Evolutionary conservation across 2,329 filamentous ascomycete species (phyloP).

Genomic region (Neofusicoccum kwambonambiense): DNA sequence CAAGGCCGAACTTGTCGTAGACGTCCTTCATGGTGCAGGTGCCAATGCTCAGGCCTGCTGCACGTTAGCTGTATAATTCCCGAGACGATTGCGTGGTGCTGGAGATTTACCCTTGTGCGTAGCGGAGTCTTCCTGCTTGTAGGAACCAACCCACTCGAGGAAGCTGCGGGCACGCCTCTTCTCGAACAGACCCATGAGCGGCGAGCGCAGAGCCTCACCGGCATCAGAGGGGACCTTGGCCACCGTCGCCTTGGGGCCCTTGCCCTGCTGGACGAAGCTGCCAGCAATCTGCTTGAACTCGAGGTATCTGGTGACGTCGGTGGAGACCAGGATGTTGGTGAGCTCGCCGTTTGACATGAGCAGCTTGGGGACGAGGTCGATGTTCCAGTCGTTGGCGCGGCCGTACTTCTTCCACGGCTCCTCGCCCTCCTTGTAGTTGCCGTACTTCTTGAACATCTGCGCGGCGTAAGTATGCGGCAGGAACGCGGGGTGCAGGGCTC

Average conservation of each 20-base stretch:
- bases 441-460: conserved; percentile 95
- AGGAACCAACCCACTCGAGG: conserved; percentile 89
- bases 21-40: conserved; percentile 94
- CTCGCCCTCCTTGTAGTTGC: conserved; percentile 73
- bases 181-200: conserved; percentile 96
- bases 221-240: conserved; percentile 97
- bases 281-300: conserved; percentile 72
- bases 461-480: conserved; percentile 31
- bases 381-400: conserved; percentile 97
- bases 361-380: conserved; percentile 96
- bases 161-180: conserved; percentile 97
- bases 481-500: neutral
- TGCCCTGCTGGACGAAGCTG: conserved; percentile 91
- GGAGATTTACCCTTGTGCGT: conserved; percentile 78
- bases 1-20: conserved; percentile 95
- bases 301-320: conserved; percentile 63
- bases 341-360: conserved; percentile 98
- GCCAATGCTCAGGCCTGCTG: conserved; percentile 71
- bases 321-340: conserved; percentile 97
- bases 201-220: conserved; percentile 80
- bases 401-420: conserved; percentile 99
- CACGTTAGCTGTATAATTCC: neutral
- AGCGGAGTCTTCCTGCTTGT: conserved; percentile 74
- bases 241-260: conserved; percentile 79
- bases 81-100: neutral